These are phyloP conservation scores for Trametes cinnabarina DNA, from an alignment of 768 basidiomycete species.

Conservation along the genomic window DNA sequence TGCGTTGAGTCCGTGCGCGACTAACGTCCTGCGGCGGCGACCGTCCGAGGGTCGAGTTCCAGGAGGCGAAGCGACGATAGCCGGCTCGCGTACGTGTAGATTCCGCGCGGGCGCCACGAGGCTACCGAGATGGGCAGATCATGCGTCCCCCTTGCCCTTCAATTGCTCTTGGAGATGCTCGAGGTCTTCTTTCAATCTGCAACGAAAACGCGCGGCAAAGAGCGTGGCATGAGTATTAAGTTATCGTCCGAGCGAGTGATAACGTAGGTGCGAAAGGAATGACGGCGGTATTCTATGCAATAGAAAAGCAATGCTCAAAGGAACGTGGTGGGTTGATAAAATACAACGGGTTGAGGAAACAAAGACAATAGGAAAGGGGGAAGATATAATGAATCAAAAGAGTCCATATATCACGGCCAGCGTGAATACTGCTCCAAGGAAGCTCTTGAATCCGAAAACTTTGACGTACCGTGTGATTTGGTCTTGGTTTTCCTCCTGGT, in stretches of 20 bases:
- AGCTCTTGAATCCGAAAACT: conserved; percentile 57
- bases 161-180: conserved; percentile 46
- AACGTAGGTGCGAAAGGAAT: conserved; percentile 7
- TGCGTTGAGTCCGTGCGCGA: conserved; percentile 7
- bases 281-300: conserved; percentile 7
- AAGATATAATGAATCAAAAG: conserved; percentile 19
- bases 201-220: conserved; percentile 13
- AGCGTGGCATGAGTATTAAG: conserved; percentile 22
- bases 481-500: conserved; percentile 74
- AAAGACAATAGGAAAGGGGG: conserved; percentile 25
- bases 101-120: conserved; percentile 32
- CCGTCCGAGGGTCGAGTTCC: conserved; percentile 10
- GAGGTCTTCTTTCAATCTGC: conserved; percentile 69
- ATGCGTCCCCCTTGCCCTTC: conserved; percentile 30
- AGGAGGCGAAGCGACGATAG: conserved; percentile 15
- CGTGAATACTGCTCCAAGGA: conserved; percentile 49
- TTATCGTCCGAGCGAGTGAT: conserved; percentile 16
- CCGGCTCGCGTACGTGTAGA: conserved; percentile 11
- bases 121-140: conserved; percentile 21
- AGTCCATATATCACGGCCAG: conserved; percentile 54
- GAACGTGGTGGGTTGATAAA: neutral
- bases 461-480: conserved; percentile 76
- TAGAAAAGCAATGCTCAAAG: conserved; percentile 21
- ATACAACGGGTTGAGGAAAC: conserved; percentile 28
- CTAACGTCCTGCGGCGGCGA: conserved; percentile 1